Conservation (phyloP, 257 asterid genomes). For the Paulownia fortunei region DNA sequence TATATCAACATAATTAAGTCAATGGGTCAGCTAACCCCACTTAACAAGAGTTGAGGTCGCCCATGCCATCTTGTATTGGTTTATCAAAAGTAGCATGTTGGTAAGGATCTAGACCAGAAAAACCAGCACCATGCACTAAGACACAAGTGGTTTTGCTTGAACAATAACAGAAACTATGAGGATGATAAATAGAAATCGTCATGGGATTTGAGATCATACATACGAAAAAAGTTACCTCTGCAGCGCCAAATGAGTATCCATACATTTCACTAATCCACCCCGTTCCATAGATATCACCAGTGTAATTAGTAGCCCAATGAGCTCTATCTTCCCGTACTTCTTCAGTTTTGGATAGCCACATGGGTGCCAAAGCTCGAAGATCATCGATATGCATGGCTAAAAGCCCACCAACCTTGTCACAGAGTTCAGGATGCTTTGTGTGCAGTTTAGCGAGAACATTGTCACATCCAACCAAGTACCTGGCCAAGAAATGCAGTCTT, state of each 20-base stretch:
- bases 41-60: too few relatives aligned
- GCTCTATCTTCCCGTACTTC: slow-evolving; percentile 86
- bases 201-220: neutral
- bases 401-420: slow-evolving; percentile 98
- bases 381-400: slow-evolving; percentile 96
- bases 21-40: too few relatives aligned
- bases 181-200: neutral
- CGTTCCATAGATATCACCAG: slow-evolving; percentile 86
- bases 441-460: slow-evolving; percentile 85
- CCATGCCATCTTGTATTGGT: too few relatives aligned
- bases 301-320: slow-evolving; percentile 89
- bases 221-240: slow-evolving; percentile 60
- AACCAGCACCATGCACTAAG: neutral
- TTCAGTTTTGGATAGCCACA: slow-evolving; percentile 93
- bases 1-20: too few relatives aligned
- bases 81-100: neutral
- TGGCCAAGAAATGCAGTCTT: slow-evolving; percentile 38
- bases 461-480: slow-evolving; percentile 94
- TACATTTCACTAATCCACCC: slow-evolving; percentile 99
- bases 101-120: neutral
- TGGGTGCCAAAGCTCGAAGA: slow-evolving; percentile 90
- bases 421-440: slow-evolving; percentile 85
- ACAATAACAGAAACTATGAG: neutral
- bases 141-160: neutral
- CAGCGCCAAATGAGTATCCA: slow-evolving; percentile 98